Base-by-base conservation (phyloP, 257 asterid genomes). In the Cinchona pubescens region DNA sequence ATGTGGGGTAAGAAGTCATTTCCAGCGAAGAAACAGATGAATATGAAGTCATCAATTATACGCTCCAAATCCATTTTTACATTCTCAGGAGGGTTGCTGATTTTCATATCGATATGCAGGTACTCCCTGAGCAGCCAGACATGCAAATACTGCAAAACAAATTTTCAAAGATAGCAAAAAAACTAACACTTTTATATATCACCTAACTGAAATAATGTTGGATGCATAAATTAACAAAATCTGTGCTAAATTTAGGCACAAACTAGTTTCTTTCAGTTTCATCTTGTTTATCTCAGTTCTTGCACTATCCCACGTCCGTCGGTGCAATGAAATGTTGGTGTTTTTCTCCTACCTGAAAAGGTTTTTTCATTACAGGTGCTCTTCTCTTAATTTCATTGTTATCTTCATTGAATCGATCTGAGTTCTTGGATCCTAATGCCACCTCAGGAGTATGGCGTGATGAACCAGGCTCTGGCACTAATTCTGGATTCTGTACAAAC, bases 1-100 rank as follows among this genome's bases (percentile, higher is more conserved):
- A 89, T 82, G 12, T 82, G 91, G 0, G 94, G 96, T 2, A 90
- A 84, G 65, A 89, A 90, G 72, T 90, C 96, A 49, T 90, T 90
- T n/a, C 96, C 96, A 1, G 83, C 78, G 46, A 89, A 87, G 84
- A 86, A 89, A 81, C 91, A 90, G 1, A 90, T 79, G 46, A 89
- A 90, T 63, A 90, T 69, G 76, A 89, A 89, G 70, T 90, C 94
- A 62, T 90, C 94, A 0, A 90, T 60, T 0, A 80, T 46, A 29
- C 92, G 80, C 67, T 90, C 96, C 21, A 80, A 42, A 68, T 86
- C 91, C 29, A n/a, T 38, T 61, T 53, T 81, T n/a, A 72, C 66
- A 13, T 84, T 79, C 46, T 87, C 82, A 3, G 84, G 79, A 60
- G 79, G 85, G 16, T 70, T 35, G 3, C 48, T 32, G 59, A 88